A percentile compares a stretch with the other conserved stretches of the same genome.
Conservation (phyloP, 2,329 filamentous ascomycete species). For the Aspergillus arachidicola region DNA sequence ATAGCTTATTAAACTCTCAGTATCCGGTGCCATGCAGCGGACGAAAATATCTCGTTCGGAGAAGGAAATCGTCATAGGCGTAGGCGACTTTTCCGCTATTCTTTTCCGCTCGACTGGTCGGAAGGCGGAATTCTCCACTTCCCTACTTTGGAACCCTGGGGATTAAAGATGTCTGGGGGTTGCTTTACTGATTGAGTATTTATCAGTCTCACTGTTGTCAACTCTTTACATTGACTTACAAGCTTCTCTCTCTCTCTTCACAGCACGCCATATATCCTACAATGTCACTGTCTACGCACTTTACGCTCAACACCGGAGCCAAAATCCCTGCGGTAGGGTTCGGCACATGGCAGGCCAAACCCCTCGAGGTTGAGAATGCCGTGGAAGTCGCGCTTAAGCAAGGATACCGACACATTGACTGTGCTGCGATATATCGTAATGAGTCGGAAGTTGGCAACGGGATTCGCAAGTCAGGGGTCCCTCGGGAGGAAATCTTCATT, state of each 20-base stretch:
- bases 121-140: background rate
- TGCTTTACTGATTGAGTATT: too few relatives aligned
- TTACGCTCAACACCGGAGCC: slow-evolving; percentile 26
- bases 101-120: slow-evolving; percentile 6
- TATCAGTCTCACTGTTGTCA: too few relatives aligned
- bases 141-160: background rate
- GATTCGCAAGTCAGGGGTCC: slow-evolving; percentile 65
- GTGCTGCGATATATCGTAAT: slow-evolving; percentile 73
- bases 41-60: background rate
- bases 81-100: background rate
- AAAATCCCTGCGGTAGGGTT: slow-evolving; percentile 65
- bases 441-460: slow-evolving; percentile 69
- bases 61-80: background rate
- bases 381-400: slow-evolving; percentile 68
- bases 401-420: slow-evolving; percentile 59
- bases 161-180: background rate
- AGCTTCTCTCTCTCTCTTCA: background rate
- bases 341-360: slow-evolving; percentile 77
- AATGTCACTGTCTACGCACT: slow-evolving; percentile 25
- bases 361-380: slow-evolving; percentile 69
- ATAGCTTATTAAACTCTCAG: background rate
- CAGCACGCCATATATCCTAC: background rate
- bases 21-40: background rate
- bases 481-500: slow-evolving; percentile 68
- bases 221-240: too few relatives aligned